Conservation (phyloP, 225 moss, liverwort and hornwort genomes). For the Polytrichum commune region DNA sequence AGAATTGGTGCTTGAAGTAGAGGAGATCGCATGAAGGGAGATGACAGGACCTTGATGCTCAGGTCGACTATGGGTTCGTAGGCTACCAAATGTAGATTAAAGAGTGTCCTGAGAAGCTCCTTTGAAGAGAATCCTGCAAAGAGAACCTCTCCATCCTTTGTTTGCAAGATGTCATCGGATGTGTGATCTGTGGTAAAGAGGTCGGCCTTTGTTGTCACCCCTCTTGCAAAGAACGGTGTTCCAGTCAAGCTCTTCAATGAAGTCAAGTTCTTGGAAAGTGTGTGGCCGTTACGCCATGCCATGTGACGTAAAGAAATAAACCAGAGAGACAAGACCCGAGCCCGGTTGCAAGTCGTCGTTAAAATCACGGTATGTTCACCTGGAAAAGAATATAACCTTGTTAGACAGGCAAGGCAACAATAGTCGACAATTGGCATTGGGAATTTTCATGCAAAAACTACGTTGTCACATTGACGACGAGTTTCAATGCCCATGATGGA, state of each 20-base stretch:
- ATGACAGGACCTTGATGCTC: conserved; percentile 67
- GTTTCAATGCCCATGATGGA: too few relatives aligned
- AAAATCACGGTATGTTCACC: too few relatives aligned
- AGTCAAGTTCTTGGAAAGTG: conserved; percentile 23
- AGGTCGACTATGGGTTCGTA: conserved; percentile 72
- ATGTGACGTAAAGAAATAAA: conserved; percentile 13
- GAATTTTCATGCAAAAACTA: too few relatives aligned
- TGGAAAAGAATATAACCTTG: too few relatives aligned
- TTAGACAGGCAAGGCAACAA: too few relatives aligned
- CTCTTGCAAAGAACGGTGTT: conserved; percentile 23
- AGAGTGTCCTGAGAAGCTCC: conserved; percentile 62
- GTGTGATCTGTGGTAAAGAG: conserved; percentile 22
- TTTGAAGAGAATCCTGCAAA: conserved; percentile 62
- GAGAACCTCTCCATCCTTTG: conserved; percentile 46
- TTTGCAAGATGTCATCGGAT: conserved; percentile 30
- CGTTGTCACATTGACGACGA: too few relatives aligned
- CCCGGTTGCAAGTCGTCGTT: too few relatives aligned
- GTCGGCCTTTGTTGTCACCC: conserved; percentile 36
- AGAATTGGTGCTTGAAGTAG: conserved; percentile 57
- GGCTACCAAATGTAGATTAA: conserved; percentile 76
- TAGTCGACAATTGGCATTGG: too few relatives aligned
- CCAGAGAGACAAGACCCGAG: too few relatives aligned
- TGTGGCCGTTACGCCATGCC: conserved; percentile 42
- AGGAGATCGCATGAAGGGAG: conserved; percentile 58
- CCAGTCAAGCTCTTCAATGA: conserved; percentile 8